Evolutionary conservation across 2,329 filamentous ascomycete species (phyloP).

Genomic region (Aspergillus quadricinctus): DNA sequence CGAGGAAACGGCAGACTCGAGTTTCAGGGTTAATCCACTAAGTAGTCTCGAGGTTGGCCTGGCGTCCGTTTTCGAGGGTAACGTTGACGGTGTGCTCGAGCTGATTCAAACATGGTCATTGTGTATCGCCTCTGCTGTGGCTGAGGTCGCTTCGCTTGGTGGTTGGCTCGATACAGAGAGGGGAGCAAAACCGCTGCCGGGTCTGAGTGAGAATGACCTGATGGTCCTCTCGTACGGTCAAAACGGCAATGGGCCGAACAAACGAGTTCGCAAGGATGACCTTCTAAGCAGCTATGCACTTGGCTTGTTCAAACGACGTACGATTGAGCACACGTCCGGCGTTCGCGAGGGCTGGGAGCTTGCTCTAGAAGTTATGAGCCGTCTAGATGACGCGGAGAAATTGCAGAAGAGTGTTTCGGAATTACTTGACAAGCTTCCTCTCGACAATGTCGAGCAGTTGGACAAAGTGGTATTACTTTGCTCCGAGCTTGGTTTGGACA

Average conservation of each 20-base stretch:
- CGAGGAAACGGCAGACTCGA: constrained; percentile 55
- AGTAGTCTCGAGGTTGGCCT: constrained; percentile 76
- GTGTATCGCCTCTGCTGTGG: constrained; percentile 69
- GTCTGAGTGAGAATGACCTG: constrained; percentile 73
- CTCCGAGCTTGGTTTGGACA: constrained; percentile 70
- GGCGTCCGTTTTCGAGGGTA: constrained; percentile 77
- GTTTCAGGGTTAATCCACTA: constrained; percentile 70
- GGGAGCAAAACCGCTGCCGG: constrained; percentile 55
- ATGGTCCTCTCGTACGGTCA: constrained; percentile 72
- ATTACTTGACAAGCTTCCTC: constrained; percentile 67
- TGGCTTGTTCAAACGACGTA: constrained; percentile 45
- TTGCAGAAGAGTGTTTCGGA: constrained; percentile 71
- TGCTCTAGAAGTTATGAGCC: constrained; percentile 74
- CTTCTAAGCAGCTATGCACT: constrained; percentile 73
- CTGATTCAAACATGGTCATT: constrained; percentile 77
- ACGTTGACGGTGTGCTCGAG: constrained; percentile 69
- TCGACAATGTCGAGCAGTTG: constrained; percentile 66
- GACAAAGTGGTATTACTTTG: constrained; percentile 79
- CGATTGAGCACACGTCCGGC: constrained; percentile 31
- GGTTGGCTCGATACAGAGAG: constrained; percentile 70
- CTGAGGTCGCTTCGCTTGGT: constrained; percentile 77
- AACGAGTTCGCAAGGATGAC: constrained; percentile 69
- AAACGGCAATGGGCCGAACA: constrained; percentile 43
- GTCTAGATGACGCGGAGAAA: constrained; percentile 68
- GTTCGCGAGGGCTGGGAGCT: constrained; percentile 79